Evolutionary conservation across 2,329 filamentous ascomycete genomes (phyloP).

Genomic region (Ceratocystis cubensis): DNA sequence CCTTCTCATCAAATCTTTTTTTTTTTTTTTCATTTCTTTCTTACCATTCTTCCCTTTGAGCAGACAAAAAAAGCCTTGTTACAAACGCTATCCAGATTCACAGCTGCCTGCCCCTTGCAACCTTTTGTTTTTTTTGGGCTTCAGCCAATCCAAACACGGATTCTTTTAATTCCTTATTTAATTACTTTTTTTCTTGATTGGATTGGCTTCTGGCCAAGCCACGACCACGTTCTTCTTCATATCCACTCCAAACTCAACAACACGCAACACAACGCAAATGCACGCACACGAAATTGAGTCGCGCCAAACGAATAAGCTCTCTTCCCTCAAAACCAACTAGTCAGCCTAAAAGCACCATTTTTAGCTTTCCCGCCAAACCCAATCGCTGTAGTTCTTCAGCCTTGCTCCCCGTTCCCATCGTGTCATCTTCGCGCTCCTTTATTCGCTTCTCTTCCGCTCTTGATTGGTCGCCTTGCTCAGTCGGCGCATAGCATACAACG

Average conservation of each 20-base stretch:
- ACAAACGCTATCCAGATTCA: no score
- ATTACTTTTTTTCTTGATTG: background rate
- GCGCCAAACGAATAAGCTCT: background rate
- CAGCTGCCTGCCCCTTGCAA: background rate
- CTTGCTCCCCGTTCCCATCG: background rate
- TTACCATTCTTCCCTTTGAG: background rate
- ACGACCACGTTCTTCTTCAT: background rate
- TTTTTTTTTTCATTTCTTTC: background rate
- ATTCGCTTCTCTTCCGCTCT: background rate
- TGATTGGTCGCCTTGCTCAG: constrained; percentile 7
- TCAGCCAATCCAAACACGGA: background rate
- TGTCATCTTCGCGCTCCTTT: constrained; percentile 1
- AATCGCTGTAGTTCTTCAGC: background rate
- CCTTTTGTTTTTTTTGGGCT: background rate
- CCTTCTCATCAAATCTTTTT: background rate
- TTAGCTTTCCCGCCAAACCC: background rate
- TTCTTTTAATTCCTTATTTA: background rate
- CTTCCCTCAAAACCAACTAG: background rate
- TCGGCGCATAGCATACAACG: constrained; percentile 9
- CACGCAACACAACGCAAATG: background rate
- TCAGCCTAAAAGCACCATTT: background rate
- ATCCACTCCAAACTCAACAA: background rate
- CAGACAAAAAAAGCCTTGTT: no score
- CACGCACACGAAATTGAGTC: background rate
- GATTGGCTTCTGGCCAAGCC: background rate